A percentile compares a stretch with the other conserved stretches of the same genome.
phyloP scores from a whole-genome alignment of 352 stramenopile genomes.

The Salisapilia sapeloensis region DNA sequence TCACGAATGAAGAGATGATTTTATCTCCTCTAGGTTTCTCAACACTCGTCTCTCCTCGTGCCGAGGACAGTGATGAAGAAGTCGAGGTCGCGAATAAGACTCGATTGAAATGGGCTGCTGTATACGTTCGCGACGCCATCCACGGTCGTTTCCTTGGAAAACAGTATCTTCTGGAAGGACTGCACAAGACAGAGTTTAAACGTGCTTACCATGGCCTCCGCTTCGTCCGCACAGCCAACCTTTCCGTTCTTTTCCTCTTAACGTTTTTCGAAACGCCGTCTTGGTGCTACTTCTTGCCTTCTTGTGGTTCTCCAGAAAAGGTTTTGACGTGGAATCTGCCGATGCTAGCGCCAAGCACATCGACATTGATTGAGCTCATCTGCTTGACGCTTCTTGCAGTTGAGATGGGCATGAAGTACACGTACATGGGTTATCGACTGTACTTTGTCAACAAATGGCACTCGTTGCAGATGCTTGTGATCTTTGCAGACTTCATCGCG shows the following conservation, averaged over 20 bases:
- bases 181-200: conserved; percentile 28
- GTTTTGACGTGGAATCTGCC: conserved; percentile 17
- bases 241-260: conserved; percentile 21
- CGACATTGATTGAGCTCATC: conserved; percentile 18
- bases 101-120: conserved; percentile 3
- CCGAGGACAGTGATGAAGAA: too few species aligned
- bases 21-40: too few species aligned
- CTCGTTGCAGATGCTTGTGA: conserved; percentile 20
- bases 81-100: too few species aligned
- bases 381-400: conserved; percentile 20
- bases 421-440: conserved; percentile 22
- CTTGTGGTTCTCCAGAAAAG: conserved; percentile 13
- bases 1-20: too few species aligned
- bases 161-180: conserved; percentile 21
- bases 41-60: too few species aligned
- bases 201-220: conserved; percentile 26
- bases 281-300: conserved; percentile 24
- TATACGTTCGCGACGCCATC: conserved; percentile 25
- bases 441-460: conserved; percentile 43
- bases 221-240: conserved; percentile 20
- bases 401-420: conserved; percentile 29
- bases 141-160: conserved; percentile 27
- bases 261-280: conserved; percentile 37
- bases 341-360: conserved; percentile 9
- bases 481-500: conserved; percentile 20